Base-by-base conservation (phyloP, 495 filamentous ascomycete genomes). In the Xylaria grammica region DNA sequence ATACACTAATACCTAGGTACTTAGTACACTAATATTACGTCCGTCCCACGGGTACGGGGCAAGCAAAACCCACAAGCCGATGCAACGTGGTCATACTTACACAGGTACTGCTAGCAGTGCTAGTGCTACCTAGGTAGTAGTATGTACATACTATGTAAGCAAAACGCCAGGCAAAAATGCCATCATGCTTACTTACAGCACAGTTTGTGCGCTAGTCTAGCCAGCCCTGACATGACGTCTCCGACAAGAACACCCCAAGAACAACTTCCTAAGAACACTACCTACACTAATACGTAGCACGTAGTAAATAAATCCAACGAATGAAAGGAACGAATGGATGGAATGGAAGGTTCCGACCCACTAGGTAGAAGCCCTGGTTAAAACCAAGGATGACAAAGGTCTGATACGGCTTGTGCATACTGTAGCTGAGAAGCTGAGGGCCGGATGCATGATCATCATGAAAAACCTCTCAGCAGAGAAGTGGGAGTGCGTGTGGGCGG, bases 381-480 rank as follows among this genome's bases (percentile, higher is more conserved):
- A 15, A 2, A 46, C 51, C 61, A 48, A 49, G 51, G 52, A 50
- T 42, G 27, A 40, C 40, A 32, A 49, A 51, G 20, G 58, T 30
- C 36, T 59, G 56, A 59, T 59, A 48, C 49, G 44, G 42, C 30
- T 34, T 40, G 45, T 51, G 56, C 53, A 64, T 57, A n/a, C 3
- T 45, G 40, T 45, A 20, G 59, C 59, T 61, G 32, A 52, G 34
- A 40, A 62, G 60, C 60, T 62, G 60, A 62, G 32, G 20, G 24
- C 4, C 49, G 34, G 26, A 54, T 44, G 45, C 49, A 62, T 45
- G 48, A 34, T 62, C 36, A 44, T 62, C 60, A 45, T 24, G 26
- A 26, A 49, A 27, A 26, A 3, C 8, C n/a, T 22, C 49, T 48
- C 58, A 27, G 49, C 36, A 62, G 20, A 0, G 0, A 42, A 19